A percentile compares a stretch with the other conserved stretches of the same genome.
These are phyloP conservation scores for Ceratobasidium theobromae DNA, from an alignment of 1,284 basidiomycete species.

Conservation along the genomic window DNA sequence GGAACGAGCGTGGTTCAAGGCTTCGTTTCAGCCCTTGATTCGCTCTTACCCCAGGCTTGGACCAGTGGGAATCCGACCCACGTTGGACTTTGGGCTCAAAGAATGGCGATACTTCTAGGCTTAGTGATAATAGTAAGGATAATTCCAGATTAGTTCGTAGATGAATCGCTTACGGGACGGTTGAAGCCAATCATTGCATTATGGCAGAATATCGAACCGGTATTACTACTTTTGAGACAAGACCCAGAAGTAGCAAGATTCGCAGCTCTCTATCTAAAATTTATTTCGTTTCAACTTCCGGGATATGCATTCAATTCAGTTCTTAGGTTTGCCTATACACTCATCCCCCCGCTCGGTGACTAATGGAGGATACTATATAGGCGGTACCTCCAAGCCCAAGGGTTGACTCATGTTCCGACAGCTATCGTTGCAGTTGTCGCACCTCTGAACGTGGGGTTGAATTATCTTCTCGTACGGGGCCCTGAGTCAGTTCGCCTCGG, in stretches of 20 bases:
- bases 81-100: constrained; percentile 87
- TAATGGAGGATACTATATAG: not conserved
- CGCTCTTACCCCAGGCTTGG: constrained; percentile 89
- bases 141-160: constrained; percentile 42
- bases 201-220: constrained; percentile 80
- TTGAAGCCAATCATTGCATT: constrained; percentile 63
- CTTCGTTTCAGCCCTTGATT: constrained; percentile 82
- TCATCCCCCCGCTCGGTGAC: constrained; percentile 44
- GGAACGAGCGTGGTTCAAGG: constrained; percentile 79
- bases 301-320: constrained; percentile 79
- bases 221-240: constrained; percentile 79
- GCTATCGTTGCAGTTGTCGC: constrained; percentile 81
- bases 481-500: constrained; percentile 76
- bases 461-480: constrained; percentile 87
- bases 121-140: constrained; percentile 59
- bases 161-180: too few relatives aligned
- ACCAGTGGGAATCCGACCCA: constrained; percentile 78
- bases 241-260: constrained; percentile 80
- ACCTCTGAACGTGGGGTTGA: constrained; percentile 81
- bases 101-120: constrained; percentile 74
- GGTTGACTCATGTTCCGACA: constrained; percentile 84
- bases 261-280: constrained; percentile 75
- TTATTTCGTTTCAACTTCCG: constrained; percentile 79
- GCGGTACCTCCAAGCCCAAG: constrained; percentile 44
- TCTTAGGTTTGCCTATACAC: constrained; percentile 77